These are phyloP conservation scores for Chlorokybus atmophyticus DNA, from an alignment of 139 green algal species.

Conservation along the genomic window DNA sequence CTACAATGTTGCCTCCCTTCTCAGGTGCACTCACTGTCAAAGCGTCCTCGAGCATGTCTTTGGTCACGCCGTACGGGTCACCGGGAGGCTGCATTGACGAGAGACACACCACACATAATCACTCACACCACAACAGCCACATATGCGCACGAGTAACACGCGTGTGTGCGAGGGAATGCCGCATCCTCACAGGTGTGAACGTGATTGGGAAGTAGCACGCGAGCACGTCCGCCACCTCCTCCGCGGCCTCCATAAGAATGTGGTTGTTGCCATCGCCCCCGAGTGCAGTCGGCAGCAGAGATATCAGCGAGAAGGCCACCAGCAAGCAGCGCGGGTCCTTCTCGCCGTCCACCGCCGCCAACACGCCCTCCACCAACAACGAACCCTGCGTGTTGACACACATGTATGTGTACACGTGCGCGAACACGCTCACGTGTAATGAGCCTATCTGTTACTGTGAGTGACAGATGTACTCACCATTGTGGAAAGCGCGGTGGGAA, in stretches of 20 bases:
- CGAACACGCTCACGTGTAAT: no score
- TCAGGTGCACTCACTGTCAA: no score
- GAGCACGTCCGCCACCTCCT: constrained; percentile 70
- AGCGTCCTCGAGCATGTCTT: constrained; percentile 14
- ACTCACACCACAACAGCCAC: neutral
- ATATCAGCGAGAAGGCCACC: constrained; percentile 42
- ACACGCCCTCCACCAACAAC: constrained; percentile 10
- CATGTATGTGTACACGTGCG: no score
- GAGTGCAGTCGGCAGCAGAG: constrained; percentile 5
- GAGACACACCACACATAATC: neutral
- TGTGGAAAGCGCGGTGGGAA: no score
- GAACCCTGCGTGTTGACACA: no score
- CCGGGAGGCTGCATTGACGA: constrained; percentile 13
- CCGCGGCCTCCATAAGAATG: constrained; percentile 3
- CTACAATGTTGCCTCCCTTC: no score
- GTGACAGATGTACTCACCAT: no score
- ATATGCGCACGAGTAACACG: no score
- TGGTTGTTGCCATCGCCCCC: no score
- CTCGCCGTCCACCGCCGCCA: constrained; percentile 59
- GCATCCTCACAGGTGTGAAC: constrained; percentile 53
- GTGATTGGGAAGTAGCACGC: constrained; percentile 80
- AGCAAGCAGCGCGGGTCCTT: constrained; percentile 79
- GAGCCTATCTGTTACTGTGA: no score
- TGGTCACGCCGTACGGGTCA: constrained; percentile 17
- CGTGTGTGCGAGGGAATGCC: neutral